A percentile compares a stretch with the other conserved stretches of the same genome.
Conservation (phyloP, 2,329 filamentous ascomycete species). For the Phoma sp. region DNA sequence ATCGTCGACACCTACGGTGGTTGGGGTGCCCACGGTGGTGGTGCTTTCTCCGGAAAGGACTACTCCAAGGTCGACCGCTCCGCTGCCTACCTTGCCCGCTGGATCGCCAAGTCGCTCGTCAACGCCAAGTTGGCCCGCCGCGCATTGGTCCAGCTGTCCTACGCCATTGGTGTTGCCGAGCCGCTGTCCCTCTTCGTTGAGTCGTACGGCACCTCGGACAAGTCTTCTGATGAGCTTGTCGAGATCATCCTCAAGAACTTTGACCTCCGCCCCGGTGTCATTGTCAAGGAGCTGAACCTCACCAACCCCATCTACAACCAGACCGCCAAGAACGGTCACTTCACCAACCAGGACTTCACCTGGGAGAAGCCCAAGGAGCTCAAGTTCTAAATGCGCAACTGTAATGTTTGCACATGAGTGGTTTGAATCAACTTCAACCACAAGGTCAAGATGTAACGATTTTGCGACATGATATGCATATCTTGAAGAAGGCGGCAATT, state of each 20-base stretch:
- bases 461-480: slow-evolving; percentile 45
- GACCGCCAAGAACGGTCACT: slow-evolving; percentile 99
- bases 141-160: slow-evolving; percentile 95
- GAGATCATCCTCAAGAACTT: slow-evolving; percentile 96
- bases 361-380: slow-evolving; percentile 99
- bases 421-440: slow-evolving; percentile 51
- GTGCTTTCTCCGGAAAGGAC: slow-evolving; percentile 99
- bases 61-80: slow-evolving; percentile 99
- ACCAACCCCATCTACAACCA: slow-evolving; percentile 96
- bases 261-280: slow-evolving; percentile 96
- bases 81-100: slow-evolving; percentile 94
- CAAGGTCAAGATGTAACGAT: slow-evolving; percentile 39
- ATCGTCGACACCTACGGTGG: slow-evolving; percentile 99
- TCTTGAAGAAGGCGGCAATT: slow-evolving; percentile 43
- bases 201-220: slow-evolving; percentile 91
- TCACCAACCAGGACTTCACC: slow-evolving; percentile 96
- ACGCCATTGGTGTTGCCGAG: slow-evolving; percentile 98
- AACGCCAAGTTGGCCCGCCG: slow-evolving; percentile 87
- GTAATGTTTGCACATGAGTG: slow-evolving; percentile 41
- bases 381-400: slow-evolving; percentile 72
- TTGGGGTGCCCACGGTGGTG: slow-evolving; percentile 99
- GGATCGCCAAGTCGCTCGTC: slow-evolving; percentile 99
- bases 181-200: slow-evolving; percentile 98
- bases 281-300: slow-evolving; percentile 95
- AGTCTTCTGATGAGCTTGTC: slow-evolving; percentile 90